Evolutionary conservation across 2,329 filamentous ascomycete species (phyloP).

Genomic region (Claviceps digitariae): DNA sequence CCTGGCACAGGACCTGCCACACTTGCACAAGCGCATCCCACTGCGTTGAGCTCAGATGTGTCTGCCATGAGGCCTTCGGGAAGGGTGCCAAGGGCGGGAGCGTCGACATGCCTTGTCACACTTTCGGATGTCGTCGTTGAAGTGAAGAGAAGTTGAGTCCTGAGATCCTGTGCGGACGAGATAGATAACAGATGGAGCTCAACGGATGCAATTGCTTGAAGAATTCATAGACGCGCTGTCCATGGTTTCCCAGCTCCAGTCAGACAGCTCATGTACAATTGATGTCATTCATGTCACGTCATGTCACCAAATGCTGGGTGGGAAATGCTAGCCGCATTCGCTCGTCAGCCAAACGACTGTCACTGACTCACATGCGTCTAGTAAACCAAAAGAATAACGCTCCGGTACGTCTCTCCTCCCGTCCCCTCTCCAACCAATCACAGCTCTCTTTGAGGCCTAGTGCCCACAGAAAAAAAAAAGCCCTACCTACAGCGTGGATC

Average conservation of each 20-base stretch:
- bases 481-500: constrained; percentile 5
- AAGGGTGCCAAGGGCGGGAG: constrained; percentile 62
- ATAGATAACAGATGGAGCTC: neutral
- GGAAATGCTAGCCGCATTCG: neutral
- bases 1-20: constrained; percentile 56
- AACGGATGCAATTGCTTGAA: neutral
- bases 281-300: neutral
- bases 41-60: constrained; percentile 52
- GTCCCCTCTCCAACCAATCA: constrained; percentile 6
- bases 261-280: neutral
- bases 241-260: neutral
- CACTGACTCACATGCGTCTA: neutral
- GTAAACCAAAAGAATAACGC: neutral
- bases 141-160: neutral
- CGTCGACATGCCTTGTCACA: constrained; percentile 2
- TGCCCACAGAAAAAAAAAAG: constrained; percentile 10
- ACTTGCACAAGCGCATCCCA: constrained; percentile 68
- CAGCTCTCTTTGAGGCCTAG: constrained; percentile 7
- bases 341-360: neutral
- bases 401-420: constrained; percentile 6
- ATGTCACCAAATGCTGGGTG: too few relatives aligned
- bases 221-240: neutral
- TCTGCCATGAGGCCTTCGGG: constrained; percentile 54
- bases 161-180: neutral
- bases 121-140: constrained; percentile 16